Percentiles rank a stretch among this genome's conserved stretches.
phyloP scores from a whole-genome alignment of 495 filamentous ascomycete genomes.

The Penicillium odoratum region DNA sequence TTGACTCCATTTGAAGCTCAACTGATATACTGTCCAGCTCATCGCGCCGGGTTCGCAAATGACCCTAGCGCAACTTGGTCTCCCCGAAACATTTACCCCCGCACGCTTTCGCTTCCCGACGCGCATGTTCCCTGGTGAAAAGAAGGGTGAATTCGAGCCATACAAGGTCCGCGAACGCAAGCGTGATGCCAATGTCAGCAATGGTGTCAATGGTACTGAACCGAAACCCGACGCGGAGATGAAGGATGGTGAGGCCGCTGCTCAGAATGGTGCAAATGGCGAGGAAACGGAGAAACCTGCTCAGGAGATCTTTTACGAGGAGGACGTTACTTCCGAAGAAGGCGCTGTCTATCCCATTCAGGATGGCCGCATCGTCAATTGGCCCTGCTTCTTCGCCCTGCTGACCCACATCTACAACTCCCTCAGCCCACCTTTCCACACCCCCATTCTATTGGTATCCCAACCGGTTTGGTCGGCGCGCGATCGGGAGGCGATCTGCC shows the following conservation, averaged over 20 bases:
- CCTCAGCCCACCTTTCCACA: conserved; percentile 88
- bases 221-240: conserved; percentile 54
- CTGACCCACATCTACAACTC: conserved; percentile 83
- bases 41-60: conserved; percentile 94
- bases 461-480: conserved; percentile 83
- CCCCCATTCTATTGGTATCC: conserved; percentile 82
- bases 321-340: conserved; percentile 82
- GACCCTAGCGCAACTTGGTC: conserved; percentile 89
- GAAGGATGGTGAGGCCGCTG: conserved; percentile 24
- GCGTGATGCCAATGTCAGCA: conserved; percentile 51
- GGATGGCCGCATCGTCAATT: conserved; percentile 82
- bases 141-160: conserved; percentile 78
- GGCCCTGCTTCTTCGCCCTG: conserved; percentile 89
- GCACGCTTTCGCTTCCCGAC: conserved; percentile 78
- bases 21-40: conserved; percentile 50
- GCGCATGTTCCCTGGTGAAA: conserved; percentile 88
- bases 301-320: conserved; percentile 67
- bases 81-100: conserved; percentile 87
- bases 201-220: conserved; percentile 32
- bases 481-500: conserved; percentile 78
- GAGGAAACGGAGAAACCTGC: conserved; percentile 28
- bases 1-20: conserved; percentile 1
- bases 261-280: conserved; percentile 15
- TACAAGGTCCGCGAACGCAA: conserved; percentile 72
- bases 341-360: conserved; percentile 86